These are phyloP conservation scores for Nemania serpens DNA, from an alignment of 2,329 filamentous ascomycete genomes.

Conservation along the genomic window DNA sequence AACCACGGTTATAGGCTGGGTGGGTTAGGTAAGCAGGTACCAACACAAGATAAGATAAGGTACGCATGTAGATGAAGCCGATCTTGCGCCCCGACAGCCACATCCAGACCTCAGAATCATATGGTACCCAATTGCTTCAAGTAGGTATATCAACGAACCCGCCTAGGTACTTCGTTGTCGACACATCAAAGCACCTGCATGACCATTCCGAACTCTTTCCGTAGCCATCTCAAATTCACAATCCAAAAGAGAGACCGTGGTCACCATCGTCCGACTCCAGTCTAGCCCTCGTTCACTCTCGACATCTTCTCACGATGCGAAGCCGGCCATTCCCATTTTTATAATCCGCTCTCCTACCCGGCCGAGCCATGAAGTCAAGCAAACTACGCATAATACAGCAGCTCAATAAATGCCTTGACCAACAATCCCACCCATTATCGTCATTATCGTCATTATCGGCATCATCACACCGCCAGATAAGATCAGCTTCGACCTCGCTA, in stretches of 20 bases:
- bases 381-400: conserved; percentile 20
- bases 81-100: conserved; percentile 11
- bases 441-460: neutral
- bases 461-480: conserved; percentile 4
- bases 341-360: conserved; percentile 1
- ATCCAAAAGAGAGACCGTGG: too few relatives aligned
- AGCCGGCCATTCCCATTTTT: conserved; percentile 1
- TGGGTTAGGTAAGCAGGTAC: too few relatives aligned
- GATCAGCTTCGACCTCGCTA: conserved; percentile 8
- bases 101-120: neutral
- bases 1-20: too few relatives aligned
- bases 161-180: neutral
- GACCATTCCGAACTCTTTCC: too few relatives aligned
- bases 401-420: conserved; percentile 13
- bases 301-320: conserved; percentile 9
- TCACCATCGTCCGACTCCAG: neutral
- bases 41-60: too few relatives aligned
- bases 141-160: neutral
- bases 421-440: too few relatives aligned
- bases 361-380: conserved; percentile 19
- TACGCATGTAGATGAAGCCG: too few relatives aligned
- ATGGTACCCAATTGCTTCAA: too few relatives aligned
- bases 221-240: too few relatives aligned
- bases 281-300: neutral
- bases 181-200: neutral